Conservation (phyloP, 2,329 filamentous ascomycete genomes). For the Bertia moriformis region DNA sequence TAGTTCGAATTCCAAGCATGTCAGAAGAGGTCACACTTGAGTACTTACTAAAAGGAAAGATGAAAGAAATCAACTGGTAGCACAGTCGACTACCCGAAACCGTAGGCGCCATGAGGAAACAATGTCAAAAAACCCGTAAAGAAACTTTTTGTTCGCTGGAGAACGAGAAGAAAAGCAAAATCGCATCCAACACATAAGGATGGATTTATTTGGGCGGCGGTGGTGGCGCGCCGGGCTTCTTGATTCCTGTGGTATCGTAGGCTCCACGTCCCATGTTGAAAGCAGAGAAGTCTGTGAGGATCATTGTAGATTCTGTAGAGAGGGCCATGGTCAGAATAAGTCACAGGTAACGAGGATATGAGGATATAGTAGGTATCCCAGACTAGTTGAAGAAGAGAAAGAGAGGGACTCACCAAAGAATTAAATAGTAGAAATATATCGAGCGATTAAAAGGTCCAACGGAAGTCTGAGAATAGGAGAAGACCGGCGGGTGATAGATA, state of each 20-base stretch:
- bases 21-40: too few species aligned
- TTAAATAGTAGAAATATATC: background rate
- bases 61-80: too few species aligned
- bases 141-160: too few species aligned
- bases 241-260: background rate
- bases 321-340: background rate
- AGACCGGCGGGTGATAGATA: background rate
- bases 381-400: background rate
- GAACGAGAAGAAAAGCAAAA: too few species aligned
- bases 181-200: too few species aligned
- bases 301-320: background rate
- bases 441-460: background rate
- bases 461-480: background rate
- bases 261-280: constrained; percentile 1
- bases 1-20: too few species aligned
- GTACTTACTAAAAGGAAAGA: too few species aligned
- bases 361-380: background rate
- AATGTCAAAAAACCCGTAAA: too few species aligned
- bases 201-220: too few species aligned
- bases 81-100: too few species aligned
- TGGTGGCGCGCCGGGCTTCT: constrained; percentile 1
- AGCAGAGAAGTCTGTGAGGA: background rate
- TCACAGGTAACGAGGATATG: background rate
- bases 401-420: background rate
- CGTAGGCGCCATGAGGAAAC: too few species aligned